Conservation (phyloP, 352 stramenopile species). For the Phytophthora sansomeana region DNA sequence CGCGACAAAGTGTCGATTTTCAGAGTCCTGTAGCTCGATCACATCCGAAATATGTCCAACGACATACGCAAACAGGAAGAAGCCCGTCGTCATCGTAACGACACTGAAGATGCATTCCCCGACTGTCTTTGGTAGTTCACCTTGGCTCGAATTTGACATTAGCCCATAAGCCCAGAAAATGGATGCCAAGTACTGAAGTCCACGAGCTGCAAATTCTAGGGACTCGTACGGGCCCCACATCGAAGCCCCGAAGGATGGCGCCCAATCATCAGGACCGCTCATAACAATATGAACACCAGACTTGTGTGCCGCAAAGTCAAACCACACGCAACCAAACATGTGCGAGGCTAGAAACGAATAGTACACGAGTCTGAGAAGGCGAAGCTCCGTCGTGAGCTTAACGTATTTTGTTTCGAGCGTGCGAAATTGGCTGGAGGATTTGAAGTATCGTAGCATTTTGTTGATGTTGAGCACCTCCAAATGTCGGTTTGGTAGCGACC, state of each 20-base stretch:
- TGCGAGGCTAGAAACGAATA: constrained; percentile 65
- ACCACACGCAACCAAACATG: constrained; percentile 67
- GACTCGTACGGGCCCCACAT: constrained; percentile 36
- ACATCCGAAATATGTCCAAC: constrained; percentile 69
- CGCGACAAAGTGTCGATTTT: constrained; percentile 64
- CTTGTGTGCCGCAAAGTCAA: constrained; percentile 61
- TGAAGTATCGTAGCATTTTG: constrained; percentile 66
- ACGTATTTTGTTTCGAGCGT: constrained; percentile 63
- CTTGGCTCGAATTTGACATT: constrained; percentile 63
- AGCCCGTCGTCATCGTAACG: constrained; percentile 61
- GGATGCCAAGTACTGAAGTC: constrained; percentile 56
- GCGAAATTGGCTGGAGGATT: constrained; percentile 51
- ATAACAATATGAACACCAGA: constrained; percentile 47
- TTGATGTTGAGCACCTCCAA: constrained; percentile 63
- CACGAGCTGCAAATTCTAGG: constrained; percentile 30
- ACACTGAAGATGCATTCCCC: constrained; percentile 66
- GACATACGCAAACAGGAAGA: constrained; percentile 71
- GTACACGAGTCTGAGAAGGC: constrained; percentile 62
- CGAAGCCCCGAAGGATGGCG: constrained; percentile 40
- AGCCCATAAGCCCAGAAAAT: constrained; percentile 68
- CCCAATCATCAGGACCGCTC: constrained; percentile 19
- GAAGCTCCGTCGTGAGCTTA: constrained; percentile 56
- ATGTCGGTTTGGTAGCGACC: constrained; percentile 13
- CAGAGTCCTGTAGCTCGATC: constrained; percentile 63
- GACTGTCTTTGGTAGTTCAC: constrained; percentile 57